A percentile compares a stretch with the other conserved stretches of the same genome.
Evolutionary conservation across 768 basidiomycete species (phyloP).

Genomic region (Hericium erinaceus): DNA sequence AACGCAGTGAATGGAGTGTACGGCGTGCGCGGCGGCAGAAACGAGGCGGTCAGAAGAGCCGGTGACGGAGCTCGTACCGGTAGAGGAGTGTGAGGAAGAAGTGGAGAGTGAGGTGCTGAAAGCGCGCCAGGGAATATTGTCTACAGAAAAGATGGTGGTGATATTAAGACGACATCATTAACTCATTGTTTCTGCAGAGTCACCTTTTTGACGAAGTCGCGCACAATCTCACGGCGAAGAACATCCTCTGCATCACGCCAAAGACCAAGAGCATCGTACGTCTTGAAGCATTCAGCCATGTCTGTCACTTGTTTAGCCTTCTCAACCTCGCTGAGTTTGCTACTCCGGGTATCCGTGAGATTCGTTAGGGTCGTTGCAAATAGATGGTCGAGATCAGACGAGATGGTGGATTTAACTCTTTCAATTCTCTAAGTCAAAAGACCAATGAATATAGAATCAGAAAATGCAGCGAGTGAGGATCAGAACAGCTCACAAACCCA

Average conservation of each 20-base stretch:
- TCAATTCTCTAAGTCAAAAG: constrained; percentile 55
- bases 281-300: constrained; percentile 67
- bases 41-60: constrained; percentile 34
- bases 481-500: constrained; percentile 47
- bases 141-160: constrained; percentile 27
- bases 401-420: constrained; percentile 75
- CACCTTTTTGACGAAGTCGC: constrained; percentile 72
- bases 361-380: constrained; percentile 55
- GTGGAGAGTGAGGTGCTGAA: constrained; percentile 59
- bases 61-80: constrained; percentile 17
- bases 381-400: constrained; percentile 77
- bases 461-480: not conserved
- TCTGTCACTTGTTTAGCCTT: constrained; percentile 55
- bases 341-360: constrained; percentile 35
- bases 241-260: constrained; percentile 90
- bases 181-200: not conserved
- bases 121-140: constrained; percentile 68
- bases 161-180: not conserved
- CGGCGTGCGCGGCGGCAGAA: constrained; percentile 43
- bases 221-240: constrained; percentile 60
- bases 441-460: constrained; percentile 8
- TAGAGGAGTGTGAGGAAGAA: constrained; percentile 71
- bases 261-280: constrained; percentile 71
- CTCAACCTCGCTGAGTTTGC: constrained; percentile 51
- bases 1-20: constrained; percentile 44